Evolutionary conservation across 2,329 filamentous ascomycete genomes (phyloP), one percentile per base, ranked within the genome.

Genomic region (Dothideomycetidae sp.): DNA sequence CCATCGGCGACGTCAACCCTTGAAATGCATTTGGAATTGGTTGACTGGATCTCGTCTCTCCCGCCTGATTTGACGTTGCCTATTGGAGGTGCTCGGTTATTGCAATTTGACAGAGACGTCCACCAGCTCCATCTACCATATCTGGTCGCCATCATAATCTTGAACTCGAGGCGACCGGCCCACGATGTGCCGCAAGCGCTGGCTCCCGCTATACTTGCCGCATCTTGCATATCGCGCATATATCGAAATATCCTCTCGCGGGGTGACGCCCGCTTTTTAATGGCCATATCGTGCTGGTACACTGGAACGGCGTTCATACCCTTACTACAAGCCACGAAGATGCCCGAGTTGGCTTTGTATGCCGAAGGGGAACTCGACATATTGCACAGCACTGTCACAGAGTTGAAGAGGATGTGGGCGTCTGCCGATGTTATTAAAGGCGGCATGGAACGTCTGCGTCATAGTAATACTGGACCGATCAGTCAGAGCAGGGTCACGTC

Each of bases 341-440:
- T 21, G 15, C 32, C 32, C 7, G 13, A 11, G 10, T 13, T 34
- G 10, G 14, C 32, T 4, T 13, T 13, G 13, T 15, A 21, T 10
- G 32, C 32, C 7, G 32, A 34, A 13, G 16, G n/a, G 16, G 32
- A 18, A 4, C 18, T 34, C n/a, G 19, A 21, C 10, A 34, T 21
- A 15, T n/a, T 34, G 4, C 13, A n/a, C 15, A 34, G 32, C 14
- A 18, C 32, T 13, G 32, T 34, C 4, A 18, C 18, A 21, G 15
- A 34, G n/a, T 34, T 34, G 32, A 15, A 34, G 15, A 17, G 23
- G 32, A 34, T 34, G 32, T 34, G 32, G 32, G 32, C 14, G 10
- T 34, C 32, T 3, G 32, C 32, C 14, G 23, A 34, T 13, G 32
- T 34, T 9, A 34, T 34, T 13, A 7, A 17, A 13, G 15, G 13